Conservation (phyloP, 2,329 filamentous ascomycete genomes). For the Phialocephala subalpina region DNA sequence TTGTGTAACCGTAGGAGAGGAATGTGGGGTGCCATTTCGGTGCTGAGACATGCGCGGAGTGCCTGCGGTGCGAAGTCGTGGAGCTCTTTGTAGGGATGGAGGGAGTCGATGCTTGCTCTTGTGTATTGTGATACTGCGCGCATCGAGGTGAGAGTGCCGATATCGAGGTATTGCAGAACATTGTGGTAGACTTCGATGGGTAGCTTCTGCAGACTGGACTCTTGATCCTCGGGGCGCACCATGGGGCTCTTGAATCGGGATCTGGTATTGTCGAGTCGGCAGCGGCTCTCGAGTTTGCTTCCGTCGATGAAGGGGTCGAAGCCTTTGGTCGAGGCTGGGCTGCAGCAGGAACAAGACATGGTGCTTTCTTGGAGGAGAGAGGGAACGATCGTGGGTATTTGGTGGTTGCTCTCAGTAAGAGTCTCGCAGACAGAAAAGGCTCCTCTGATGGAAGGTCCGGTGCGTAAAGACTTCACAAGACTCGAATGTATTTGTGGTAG, state of each 20-base stretch:
- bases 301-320: conserved; percentile 22
- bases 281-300: not conserved
- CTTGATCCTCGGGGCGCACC: not conserved
- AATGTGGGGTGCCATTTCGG: conserved; percentile 21
- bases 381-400: not conserved
- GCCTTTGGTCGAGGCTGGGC: not conserved
- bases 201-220: conserved; percentile 14
- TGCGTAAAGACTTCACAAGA: too few species aligned
- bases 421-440: too few species aligned
- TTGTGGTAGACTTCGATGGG: conserved; percentile 26
- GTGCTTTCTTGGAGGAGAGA: not conserved
- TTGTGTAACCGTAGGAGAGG: conserved; percentile 23
- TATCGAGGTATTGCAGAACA: conserved; percentile 22
- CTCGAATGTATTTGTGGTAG: not conserved
- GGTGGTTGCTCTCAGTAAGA: too few species aligned
- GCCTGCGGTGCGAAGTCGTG: conserved; percentile 22
- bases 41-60: conserved; percentile 27
- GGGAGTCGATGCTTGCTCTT: conserved; percentile 18
- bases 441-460: too few species aligned
- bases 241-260: not conserved
- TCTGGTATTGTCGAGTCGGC: conserved; percentile 5
- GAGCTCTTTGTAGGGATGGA: conserved; percentile 26
- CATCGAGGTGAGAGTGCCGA: conserved; percentile 22
- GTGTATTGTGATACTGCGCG: conserved; percentile 26
- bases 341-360: conserved; percentile 19